Conservation (phyloP, 164 flowering plant genomes). For the Platanus orientalis region DNA sequence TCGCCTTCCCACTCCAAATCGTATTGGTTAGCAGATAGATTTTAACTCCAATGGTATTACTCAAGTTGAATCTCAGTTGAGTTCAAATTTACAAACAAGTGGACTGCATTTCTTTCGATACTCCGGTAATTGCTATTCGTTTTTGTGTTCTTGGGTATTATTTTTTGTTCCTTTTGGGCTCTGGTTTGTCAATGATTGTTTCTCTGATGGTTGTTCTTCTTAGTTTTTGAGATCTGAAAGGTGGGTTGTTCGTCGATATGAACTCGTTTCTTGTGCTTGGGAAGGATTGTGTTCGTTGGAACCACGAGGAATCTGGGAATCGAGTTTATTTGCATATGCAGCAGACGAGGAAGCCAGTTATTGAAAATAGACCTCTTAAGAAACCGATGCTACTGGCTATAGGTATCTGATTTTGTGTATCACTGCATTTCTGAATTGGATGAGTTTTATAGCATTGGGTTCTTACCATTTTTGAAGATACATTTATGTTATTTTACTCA, state of each 20-base stretch:
- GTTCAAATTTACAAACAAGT: conserved; percentile 96
- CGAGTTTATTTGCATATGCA: conserved; percentile 85
- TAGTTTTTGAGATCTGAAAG: conserved; percentile 75
- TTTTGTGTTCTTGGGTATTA: background rate
- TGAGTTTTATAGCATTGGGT: background rate
- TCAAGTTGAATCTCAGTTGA: conserved; percentile 68
- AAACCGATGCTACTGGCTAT: conserved; percentile 89
- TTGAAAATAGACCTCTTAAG: conserved; percentile 89
- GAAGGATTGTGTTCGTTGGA: conserved; percentile 73
- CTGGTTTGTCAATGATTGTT: background rate
- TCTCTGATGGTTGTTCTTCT: conserved; percentile 2
- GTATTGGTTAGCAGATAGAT: conserved; percentile 1
- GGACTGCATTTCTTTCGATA: conserved; percentile 85
- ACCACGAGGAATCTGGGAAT: conserved; percentile 79
- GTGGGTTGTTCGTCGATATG: conserved; percentile 87
- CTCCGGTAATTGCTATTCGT: conserved; percentile 54
- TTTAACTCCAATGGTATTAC: conserved; percentile 61
- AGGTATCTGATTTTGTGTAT: conserved; percentile 39
- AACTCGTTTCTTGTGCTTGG: conserved; percentile 87
- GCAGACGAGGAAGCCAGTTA: conserved; percentile 54
- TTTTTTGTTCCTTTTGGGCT: background rate
- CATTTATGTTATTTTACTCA: background rate
- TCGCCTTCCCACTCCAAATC: too few species aligned
- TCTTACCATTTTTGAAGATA: background rate
- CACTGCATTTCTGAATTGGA: background rate